These are phyloP conservation scores for Botrytis hyacinthi DNA, from an alignment of 2,329 filamentous ascomycete species.

Conservation along the genomic window DNA sequence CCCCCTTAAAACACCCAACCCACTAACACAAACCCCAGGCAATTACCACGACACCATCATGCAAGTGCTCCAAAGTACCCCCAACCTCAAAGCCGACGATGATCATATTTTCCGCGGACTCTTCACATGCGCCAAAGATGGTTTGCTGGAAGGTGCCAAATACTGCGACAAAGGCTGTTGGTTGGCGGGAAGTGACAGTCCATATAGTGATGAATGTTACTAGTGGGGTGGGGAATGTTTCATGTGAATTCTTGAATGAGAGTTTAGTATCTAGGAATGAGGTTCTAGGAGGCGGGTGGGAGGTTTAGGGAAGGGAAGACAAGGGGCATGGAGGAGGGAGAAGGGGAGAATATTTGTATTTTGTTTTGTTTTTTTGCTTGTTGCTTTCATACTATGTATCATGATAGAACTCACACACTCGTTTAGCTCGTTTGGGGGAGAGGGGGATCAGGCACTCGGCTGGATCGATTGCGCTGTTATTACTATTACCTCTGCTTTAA, in stretches of 20 bases:
- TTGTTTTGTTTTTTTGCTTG: neutral
- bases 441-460: neutral
- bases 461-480: neutral
- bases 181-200: neutral
- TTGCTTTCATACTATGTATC: neutral
- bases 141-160: rapidly evolving
- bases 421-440: neutral
- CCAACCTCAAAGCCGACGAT: neutral
- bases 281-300: neutral
- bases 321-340: neutral
- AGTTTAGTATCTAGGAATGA: neutral
- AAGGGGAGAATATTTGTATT: neutral
- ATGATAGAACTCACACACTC: neutral
- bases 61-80: too few relatives aligned
- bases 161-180: too few relatives aligned
- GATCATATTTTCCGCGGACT: rapidly evolving
- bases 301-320: neutral
- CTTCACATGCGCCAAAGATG: neutral
- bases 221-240: neutral
- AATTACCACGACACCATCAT: neutral
- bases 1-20: neutral
- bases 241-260: neutral
- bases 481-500: too few relatives aligned
- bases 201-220: neutral
- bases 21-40: neutral